A percentile compares a stretch with the other conserved stretches of the same genome.
Conservation (phyloP, 192 early-diverging fungal species). For the Backusella morwellensis region DNA sequence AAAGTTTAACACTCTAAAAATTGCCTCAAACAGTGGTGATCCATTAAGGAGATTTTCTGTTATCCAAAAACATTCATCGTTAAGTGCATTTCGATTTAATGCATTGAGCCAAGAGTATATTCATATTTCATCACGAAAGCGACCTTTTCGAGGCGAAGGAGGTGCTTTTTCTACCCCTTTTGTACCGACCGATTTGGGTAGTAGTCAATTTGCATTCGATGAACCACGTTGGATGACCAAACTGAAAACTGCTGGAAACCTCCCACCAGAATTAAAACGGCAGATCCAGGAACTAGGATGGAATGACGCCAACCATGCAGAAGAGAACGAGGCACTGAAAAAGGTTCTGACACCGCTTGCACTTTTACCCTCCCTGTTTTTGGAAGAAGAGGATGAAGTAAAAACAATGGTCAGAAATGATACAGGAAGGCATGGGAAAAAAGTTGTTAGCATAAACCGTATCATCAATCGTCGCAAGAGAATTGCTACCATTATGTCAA, state of each 20-base stretch:
- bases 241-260: constrained; percentile 46
- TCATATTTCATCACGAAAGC: constrained; percentile 39
- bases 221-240: constrained; percentile 51
- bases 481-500: constrained; percentile 37
- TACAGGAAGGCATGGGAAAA: neutral
- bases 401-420: neutral
- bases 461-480: constrained; percentile 17
- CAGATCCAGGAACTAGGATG: constrained; percentile 53
- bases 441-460: constrained; percentile 9
- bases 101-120: constrained; percentile 46
- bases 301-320: constrained; percentile 44
- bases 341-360: constrained; percentile 47
- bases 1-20: neutral
- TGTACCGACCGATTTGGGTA: constrained; percentile 51
- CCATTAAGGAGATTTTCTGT: constrained; percentile 34
- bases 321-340: constrained; percentile 42
- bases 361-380: constrained; percentile 48
- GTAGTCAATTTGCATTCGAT: constrained; percentile 48
- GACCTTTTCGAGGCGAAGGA: constrained; percentile 49
- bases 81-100: constrained; percentile 50
- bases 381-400: constrained; percentile 47
- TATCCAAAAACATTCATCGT: constrained; percentile 40
- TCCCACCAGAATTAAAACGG: constrained; percentile 45
- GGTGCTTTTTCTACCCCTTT: constrained; percentile 48
- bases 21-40: constrained; percentile 29